These are phyloP conservation scores for Pisolithus tinctorius DNA, from an alignment of 768 basidiomycete species.

Conservation along the genomic window DNA sequence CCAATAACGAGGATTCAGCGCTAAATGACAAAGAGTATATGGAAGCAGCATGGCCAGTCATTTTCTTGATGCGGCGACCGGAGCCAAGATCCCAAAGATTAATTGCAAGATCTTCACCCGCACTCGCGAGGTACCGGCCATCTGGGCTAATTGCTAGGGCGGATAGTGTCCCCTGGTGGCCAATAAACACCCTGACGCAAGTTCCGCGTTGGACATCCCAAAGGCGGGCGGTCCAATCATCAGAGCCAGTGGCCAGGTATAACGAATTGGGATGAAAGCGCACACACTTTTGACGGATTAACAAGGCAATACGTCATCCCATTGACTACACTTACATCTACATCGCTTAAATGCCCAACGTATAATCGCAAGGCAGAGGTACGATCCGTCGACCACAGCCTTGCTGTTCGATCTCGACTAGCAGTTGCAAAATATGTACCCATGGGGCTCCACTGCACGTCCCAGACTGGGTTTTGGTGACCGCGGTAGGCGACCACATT, in stretches of 20 bases:
- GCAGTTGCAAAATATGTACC: slow-evolving; percentile 98
- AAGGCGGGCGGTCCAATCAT: slow-evolving; percentile 90
- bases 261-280: slow-evolving; percentile 97
- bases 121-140: slow-evolving; percentile 88
- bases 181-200: slow-evolving; percentile 92
- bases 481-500: slow-evolving; percentile 93
- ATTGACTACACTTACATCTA: slow-evolving; percentile 64
- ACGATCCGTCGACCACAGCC: slow-evolving; percentile 94
- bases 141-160: slow-evolving; percentile 88
- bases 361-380: slow-evolving; percentile 83
- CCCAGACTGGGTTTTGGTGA: slow-evolving; percentile 97
- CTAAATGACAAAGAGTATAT: slow-evolving; percentile 90
- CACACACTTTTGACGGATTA: slow-evolving; percentile 55
- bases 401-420: slow-evolving; percentile 88
- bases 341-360: slow-evolving; percentile 93
- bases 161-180: slow-evolving; percentile 86
- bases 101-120: slow-evolving; percentile 88
- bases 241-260: slow-evolving; percentile 95
- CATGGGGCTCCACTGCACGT: slow-evolving; percentile 97
- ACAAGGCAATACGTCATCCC: background rate
- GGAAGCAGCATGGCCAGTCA: slow-evolving; percentile 87
- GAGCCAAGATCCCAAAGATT: slow-evolving; percentile 96
- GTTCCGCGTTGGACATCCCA: slow-evolving; percentile 98
- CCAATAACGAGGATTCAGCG: slow-evolving; percentile 82
- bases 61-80: slow-evolving; percentile 92